phyloP scores from a whole-genome alignment of 1,139 yeast species.

The Yamadazyma spencermartinsiae region DNA sequence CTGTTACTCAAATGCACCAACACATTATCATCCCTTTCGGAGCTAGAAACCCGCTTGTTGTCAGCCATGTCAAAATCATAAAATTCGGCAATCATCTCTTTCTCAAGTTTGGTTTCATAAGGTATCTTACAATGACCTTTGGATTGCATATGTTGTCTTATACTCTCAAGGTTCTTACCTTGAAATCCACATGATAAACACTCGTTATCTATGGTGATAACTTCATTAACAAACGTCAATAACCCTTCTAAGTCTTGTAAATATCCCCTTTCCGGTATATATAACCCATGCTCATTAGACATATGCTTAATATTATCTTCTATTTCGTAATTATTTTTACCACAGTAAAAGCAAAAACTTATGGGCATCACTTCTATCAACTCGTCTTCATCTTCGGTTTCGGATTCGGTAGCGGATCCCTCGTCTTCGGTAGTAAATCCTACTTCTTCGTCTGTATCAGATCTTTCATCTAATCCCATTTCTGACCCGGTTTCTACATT shows the following conservation, averaged over 20 bases:
- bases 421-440: constrained; percentile 22
- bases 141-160: constrained; percentile 51
- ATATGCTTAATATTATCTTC: constrained; percentile 50
- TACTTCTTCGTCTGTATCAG: constrained; percentile 21
- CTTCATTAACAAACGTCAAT: constrained; percentile 44
- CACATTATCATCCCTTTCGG: constrained; percentile 15
- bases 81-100: constrained; percentile 37
- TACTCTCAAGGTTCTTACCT: constrained; percentile 49
- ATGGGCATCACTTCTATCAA: constrained; percentile 28
- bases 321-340: constrained; percentile 33
- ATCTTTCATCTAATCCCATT: constrained; percentile 17
- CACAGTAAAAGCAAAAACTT: constrained; percentile 45
- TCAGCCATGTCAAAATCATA: constrained; percentile 38
- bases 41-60: constrained; percentile 16
- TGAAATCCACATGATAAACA: constrained; percentile 56
- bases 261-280: constrained; percentile 49
- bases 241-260: constrained; percentile 46
- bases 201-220: constrained; percentile 43
- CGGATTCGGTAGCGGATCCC: constrained; percentile 26
- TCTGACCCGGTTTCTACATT: constrained; percentile 43
- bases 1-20: background rate
- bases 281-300: constrained; percentile 50
- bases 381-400: constrained; percentile 25
- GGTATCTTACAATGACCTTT: constrained; percentile 60
- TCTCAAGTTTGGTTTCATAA: constrained; percentile 49